Evolutionary conservation across 805 yeast species (phyloP), one percentile per base, ranked within the genome.

Genomic region (Spathaspora passalidarum): DNA sequence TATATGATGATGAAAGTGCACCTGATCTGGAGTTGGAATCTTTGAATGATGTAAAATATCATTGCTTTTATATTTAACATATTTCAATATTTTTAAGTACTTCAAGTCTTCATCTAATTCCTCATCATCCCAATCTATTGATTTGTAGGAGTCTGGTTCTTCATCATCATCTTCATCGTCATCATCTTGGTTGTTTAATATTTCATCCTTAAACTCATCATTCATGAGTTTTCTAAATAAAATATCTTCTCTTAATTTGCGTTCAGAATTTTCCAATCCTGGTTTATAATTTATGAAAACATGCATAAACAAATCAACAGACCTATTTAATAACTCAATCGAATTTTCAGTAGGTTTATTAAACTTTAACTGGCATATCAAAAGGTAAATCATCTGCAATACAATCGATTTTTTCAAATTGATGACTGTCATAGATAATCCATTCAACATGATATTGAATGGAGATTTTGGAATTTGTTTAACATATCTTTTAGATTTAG

Each of bases 91-190:
- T 43, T 69, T 70, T 47, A 72, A 56, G 46, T 68, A 72, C 49
- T 72, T 72, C 56, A 71, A 63, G 50, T 72, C 76, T 51, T 72
- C 77, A 49, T 71, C 75, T 74, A 72, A 62, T 18, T 69, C 70
- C 50, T 72, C 76, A 47, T 72, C 76, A 48, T 72, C 77, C 77
- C 77, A 72, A 52, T 72, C 77, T 5, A 71, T 69, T n/a, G 59
- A 67, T 17, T 53, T 49, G 29, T 49, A 50, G 10, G 45, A 36
- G 16, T 53, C 57, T n/a, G 50, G 49, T 13, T 59, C 60, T 11
- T 44, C 52, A 13, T 56, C 57, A 14, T 56, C 60, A 14, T 58
- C 67, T 8, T 60, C 66, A 26, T 59, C 61, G 5, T 65, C 66
- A 13, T 60, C 64, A 20, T 62, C 71, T n/a, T 56, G 63, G 22